Base-by-base conservation (phyloP, 2,329 filamentous ascomycete species). In the Fusarium sp. region DNA sequence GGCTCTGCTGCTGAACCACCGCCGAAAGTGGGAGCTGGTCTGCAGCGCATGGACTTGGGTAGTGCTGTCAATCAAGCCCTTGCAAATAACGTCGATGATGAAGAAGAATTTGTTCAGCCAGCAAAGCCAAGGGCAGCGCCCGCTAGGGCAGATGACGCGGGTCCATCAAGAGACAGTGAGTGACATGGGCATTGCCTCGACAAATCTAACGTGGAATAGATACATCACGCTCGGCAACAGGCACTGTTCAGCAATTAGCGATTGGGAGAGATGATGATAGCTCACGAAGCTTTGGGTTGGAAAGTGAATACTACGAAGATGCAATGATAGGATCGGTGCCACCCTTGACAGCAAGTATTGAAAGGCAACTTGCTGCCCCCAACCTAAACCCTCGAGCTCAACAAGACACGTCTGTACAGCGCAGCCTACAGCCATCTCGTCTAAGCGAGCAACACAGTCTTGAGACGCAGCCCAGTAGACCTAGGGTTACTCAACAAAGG, bases 251-350 rank as follows among this genome's bases (percentile, higher is more conserved):
- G 9, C 57, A 65, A 54, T 42, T 62, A 20, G 41, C 61, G 30
- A 62, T 71, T 22, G 75, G 41, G 34, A 79, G 75, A 60, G 81
- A 82, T 18, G 66, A 62, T 20, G 81, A 81, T 45, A 82, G 82
- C 60, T 71, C 73, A 20, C 78, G 81, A 28, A 83, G 82, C 57
- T 84, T 84, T 73, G 77, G 62, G 6, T 76, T 81, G 36, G 82
- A 84, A 67, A 82, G 78, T 57, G 81, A 82, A 55, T 80, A 76
- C 50, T 84, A 79, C 63, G 80, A 78, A 34, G 79, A 83, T 70
- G 82, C 82, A n/a, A 81, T 79, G 66, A 83, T 84, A 78, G 77
- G 63, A 56, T 80, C 80, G 48, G 77, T 79, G 9, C 76, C 79
- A 44, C 70, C 62, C 22, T 57, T 36, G 20, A 60, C 60, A 20